phyloP scores from a whole-genome alignment of 2,329 filamentous ascomycete species.

The Penicillium sp. region DNA sequence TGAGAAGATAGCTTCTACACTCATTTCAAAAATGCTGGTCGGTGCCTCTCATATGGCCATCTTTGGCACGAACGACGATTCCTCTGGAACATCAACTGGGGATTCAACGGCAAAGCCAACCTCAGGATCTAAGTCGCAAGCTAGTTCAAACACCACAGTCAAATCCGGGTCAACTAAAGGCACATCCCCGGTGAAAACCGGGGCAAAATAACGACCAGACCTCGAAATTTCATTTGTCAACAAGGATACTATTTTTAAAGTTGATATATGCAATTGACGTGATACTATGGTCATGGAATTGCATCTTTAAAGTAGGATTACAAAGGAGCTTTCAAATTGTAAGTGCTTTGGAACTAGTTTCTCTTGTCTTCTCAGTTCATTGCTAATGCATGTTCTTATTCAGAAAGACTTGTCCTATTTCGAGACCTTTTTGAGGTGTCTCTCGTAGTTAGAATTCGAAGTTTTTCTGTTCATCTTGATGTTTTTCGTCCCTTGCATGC shows the following conservation, averaged over 20 bases:
- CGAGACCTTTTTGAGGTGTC: background rate
- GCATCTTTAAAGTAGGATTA: background rate
- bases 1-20: no score
- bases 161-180: background rate
- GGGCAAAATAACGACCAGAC: background rate
- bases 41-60: slow-evolving; percentile 11
- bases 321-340: background rate
- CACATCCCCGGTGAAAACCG: background rate
- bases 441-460: background rate
- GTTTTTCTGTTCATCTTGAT: background rate
- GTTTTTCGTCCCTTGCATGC: background rate
- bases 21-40: background rate
- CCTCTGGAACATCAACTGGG: background rate
- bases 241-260: no score
- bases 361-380: background rate
- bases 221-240: background rate
- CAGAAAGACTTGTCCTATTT: background rate
- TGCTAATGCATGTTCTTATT: background rate
- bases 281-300: background rate
- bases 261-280: background rate
- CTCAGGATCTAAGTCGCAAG: background rate
- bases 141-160: background rate
- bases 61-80: slow-evolving; percentile 1
- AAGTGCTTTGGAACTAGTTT: background rate
- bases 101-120: background rate